Evolutionary conservation across 2,329 filamentous ascomycete genomes (phyloP), one percentile per base, ranked within the genome.

Genomic region (Harringtonia lauricola): DNA sequence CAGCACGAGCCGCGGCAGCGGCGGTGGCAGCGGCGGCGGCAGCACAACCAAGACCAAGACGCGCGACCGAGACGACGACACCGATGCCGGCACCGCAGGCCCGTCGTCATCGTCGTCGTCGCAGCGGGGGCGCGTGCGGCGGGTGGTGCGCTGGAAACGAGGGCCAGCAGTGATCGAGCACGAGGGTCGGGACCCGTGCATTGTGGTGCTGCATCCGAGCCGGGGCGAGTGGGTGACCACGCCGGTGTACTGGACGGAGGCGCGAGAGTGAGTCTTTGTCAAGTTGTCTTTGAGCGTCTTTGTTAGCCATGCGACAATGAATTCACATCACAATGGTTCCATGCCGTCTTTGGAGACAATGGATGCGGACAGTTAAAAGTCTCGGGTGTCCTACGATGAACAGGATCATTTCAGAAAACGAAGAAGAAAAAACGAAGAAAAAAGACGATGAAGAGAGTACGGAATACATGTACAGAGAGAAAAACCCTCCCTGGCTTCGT

Each of bases 141-240:
- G 50, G 12, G 41, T 52, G 14, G 41, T 50, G 4, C 49, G 49
- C 17, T 52, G 43, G 39, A 40, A 45, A 15, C 44, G 36, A 9
- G 51, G 47, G 7, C 51, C 51, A 2, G 34, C 43, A 5, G 19
- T 42, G 4, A 24, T 47, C 10, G 47, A 48, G 13, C 51, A 52
- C 43, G 49, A 47, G 17, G 51, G 51, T 21, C 37, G 39, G 9
- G 48, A 52, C 21, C 49, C 51, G 3, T 47, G 44, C 19, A 43
- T 52, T 15, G 51, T 52, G 12, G 49, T 51, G 37, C 46, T 52
- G 39, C 51, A 52, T 29, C 49, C 51, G 12, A 43, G 36, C 39
- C 50, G 49, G 14, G 50, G 49, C 40, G 50, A 52, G n/a, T 52
- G 50, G 50, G 47, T 51, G 24, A 52, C 45, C 15, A 33, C 46